These are phyloP conservation scores for Samsoniella hepiali DNA, from an alignment of 2,329 filamentous ascomycete species.

Conservation along the genomic window DNA sequence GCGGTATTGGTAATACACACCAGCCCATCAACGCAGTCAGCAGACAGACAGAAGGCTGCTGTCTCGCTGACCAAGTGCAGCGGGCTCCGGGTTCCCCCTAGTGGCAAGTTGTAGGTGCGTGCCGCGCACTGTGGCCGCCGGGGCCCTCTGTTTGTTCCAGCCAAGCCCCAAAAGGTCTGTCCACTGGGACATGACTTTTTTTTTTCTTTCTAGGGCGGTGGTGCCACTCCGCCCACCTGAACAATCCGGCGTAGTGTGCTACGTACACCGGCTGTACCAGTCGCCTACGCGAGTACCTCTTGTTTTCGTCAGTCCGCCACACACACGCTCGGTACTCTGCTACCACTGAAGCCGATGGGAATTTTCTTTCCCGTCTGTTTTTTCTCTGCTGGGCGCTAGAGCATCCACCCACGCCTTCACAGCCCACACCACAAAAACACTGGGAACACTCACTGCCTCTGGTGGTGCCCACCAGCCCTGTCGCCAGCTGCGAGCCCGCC, in stretches of 20 bases:
- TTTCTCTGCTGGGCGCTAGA: not conserved
- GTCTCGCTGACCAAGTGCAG: not conserved
- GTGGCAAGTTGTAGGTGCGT: not conserved
- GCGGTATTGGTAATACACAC: not conserved
- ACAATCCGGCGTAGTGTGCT: not conserved
- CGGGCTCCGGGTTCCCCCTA: constrained; percentile 1
- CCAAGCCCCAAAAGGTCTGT: not conserved
- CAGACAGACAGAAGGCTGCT: not conserved
- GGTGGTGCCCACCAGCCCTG: constrained; percentile 7
- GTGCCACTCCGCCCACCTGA: constrained; percentile 4
- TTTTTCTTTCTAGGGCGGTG: not conserved
- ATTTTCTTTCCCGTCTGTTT: not conserved
- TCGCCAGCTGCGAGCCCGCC: not conserved
- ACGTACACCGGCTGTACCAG: not conserved
- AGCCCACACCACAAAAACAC: constrained; percentile 1
- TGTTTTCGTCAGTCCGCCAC: not conserved
- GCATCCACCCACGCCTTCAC: not conserved
- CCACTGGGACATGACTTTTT: not conserved
- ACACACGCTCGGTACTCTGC: not conserved
- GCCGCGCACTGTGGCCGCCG: constrained; percentile 5
- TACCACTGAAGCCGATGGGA: not conserved
- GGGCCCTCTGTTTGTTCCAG: constrained; percentile 1
- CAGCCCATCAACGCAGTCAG: not conserved
- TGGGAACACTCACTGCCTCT: not conserved
- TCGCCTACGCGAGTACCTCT: not conserved